These are phyloP conservation scores for Stereocaulon alpinum DNA, from an alignment of 495 filamentous ascomycete genomes.

Conservation along the genomic window DNA sequence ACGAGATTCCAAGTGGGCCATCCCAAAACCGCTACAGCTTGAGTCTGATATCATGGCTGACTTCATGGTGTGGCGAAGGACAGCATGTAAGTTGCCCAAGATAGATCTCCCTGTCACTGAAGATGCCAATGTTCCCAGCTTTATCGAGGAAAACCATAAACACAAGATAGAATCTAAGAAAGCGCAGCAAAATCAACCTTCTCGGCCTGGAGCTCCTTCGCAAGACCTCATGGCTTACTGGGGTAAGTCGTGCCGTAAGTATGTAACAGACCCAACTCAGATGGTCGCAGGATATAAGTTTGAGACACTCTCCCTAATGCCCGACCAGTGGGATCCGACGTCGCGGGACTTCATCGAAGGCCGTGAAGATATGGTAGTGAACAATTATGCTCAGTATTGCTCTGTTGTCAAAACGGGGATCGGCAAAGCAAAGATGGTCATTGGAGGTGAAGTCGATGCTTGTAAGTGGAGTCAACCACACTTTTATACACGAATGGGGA, in stretches of 20 bases:
- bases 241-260: constrained; percentile 31
- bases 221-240: constrained; percentile 58
- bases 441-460: constrained; percentile 95
- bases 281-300: constrained; percentile 77
- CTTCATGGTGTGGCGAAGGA: constrained; percentile 40
- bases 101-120: background rate
- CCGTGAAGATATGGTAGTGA: constrained; percentile 59
- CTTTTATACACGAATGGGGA: no score
- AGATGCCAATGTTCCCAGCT: constrained; percentile 40
- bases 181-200: constrained; percentile 40
- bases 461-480: constrained; percentile 36
- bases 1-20: constrained; percentile 71
- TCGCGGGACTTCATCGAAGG: constrained; percentile 66
- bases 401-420: constrained; percentile 83
- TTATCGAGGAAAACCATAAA: constrained; percentile 81
- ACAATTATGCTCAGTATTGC: constrained; percentile 87
- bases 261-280: background rate
- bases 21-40: constrained; percentile 2
- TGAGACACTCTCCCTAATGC: constrained; percentile 70
- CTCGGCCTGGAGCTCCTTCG: constrained; percentile 45
- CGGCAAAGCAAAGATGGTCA: constrained; percentile 55
- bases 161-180: constrained; percentile 49
- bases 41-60: constrained; percentile 7
- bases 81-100: constrained; percentile 53
- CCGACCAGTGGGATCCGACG: constrained; percentile 58